These are phyloP conservation scores for Melampsora abietis-canadensis DNA, from an alignment of 1,284 basidiomycete species.

Conservation along the genomic window DNA sequence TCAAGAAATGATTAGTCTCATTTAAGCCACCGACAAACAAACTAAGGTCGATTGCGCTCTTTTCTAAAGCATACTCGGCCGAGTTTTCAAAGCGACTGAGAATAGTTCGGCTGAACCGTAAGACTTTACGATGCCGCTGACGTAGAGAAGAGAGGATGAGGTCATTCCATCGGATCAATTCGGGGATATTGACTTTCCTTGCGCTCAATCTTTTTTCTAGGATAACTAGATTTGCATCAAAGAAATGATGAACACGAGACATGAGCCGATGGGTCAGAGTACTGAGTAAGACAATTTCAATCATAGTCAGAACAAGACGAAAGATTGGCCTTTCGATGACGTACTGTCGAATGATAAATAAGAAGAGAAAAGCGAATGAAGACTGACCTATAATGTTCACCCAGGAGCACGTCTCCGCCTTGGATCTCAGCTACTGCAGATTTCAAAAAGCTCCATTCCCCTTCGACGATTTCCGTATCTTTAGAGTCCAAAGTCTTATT, in stretches of 20 bases:
- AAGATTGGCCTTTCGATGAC: neutral
- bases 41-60: constrained; percentile 66
- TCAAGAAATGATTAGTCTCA: constrained; percentile 85
- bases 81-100: constrained; percentile 86
- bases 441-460: constrained; percentile 92
- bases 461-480: constrained; percentile 93
- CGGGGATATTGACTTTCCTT: constrained; percentile 29
- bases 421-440: constrained; percentile 84
- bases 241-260: constrained; percentile 51
- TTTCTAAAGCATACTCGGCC: constrained; percentile 84
- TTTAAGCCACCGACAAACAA: constrained; percentile 76
- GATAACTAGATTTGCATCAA: constrained; percentile 40
- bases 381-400: constrained; percentile 83
- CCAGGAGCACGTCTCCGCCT: constrained; percentile 85
- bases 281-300: constrained; percentile 53
- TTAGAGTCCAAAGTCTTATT: constrained; percentile 86
- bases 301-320: constrained; percentile 5
- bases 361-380: neutral
- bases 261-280: constrained; percentile 84
- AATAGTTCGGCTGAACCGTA: constrained; percentile 52
- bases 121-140: constrained; percentile 42
- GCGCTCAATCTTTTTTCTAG: constrained; percentile 31
- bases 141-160: constrained; percentile 40
- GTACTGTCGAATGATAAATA: constrained; percentile 49
- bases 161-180: constrained; percentile 39